These are phyloP conservation scores for Colletotrichum sp. DNA, from an alignment of 2,329 filamentous ascomycete genomes.

Conservation along the genomic window DNA sequence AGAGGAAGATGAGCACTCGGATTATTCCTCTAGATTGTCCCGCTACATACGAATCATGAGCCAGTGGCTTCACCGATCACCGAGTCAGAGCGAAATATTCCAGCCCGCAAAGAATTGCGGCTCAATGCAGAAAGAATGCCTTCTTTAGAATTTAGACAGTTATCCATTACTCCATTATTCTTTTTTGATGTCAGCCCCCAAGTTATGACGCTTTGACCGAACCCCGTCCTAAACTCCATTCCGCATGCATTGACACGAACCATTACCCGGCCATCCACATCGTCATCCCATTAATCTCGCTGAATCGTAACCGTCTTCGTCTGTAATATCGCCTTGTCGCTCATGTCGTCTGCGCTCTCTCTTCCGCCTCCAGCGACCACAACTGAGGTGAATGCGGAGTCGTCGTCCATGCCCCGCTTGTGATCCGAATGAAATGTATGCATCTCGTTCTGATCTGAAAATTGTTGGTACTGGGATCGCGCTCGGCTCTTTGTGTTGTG, in stretches of 20 bases:
- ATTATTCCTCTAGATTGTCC: background rate
- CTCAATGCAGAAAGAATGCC: background rate
- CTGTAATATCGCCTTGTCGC: constrained; percentile 31
- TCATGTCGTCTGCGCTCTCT: constrained; percentile 24
- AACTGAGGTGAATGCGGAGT: constrained; percentile 12
- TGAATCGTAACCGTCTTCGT: constrained; percentile 27
- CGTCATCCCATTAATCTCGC: background rate
- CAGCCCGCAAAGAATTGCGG: background rate
- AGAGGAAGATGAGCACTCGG: background rate
- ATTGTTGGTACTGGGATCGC: background rate
- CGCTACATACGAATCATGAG: background rate
- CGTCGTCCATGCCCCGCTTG: background rate
- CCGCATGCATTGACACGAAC: background rate
- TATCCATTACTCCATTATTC: background rate
- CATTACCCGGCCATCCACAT: background rate
- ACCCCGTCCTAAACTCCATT: background rate
- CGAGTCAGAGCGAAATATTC: background rate
- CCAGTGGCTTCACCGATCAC: background rate
- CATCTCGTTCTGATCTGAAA: constrained; percentile 8
- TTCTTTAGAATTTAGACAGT: background rate
- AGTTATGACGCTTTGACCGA: background rate
- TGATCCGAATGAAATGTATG: background rate
- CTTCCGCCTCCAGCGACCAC: background rate
- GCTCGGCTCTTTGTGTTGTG: background rate
- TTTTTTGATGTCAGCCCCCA: background rate